phyloP scores from a whole-genome alignment of 257 asterid species.

The Petunia secreta region DNA sequence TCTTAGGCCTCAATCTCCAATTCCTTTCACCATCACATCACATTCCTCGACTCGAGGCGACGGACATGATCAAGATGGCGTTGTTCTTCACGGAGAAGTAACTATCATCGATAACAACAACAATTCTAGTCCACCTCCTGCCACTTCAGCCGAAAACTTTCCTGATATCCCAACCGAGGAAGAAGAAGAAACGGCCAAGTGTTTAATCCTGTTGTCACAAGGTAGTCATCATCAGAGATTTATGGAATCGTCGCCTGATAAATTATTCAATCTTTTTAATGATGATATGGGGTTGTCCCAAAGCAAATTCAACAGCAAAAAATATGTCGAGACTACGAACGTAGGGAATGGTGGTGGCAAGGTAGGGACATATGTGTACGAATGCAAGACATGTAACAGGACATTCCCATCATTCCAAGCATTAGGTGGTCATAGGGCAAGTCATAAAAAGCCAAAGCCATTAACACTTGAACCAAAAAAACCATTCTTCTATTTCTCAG shows the following conservation, averaged over 20 bases:
- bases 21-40: slow-evolving; percentile 40
- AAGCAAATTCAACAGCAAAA: slow-evolving; percentile 47
- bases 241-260: neutral
- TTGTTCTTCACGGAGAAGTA: neutral
- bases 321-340: slow-evolving; percentile 36
- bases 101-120: neutral
- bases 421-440: slow-evolving; percentile 90
- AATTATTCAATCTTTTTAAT: neutral
- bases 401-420: slow-evolving; percentile 89
- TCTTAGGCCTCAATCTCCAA: slow-evolving; percentile 42
- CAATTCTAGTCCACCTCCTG: slow-evolving; percentile 3
- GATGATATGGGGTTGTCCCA: slow-evolving; percentile 14
- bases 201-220: slow-evolving; percentile 77
- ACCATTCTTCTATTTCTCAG: slow-evolving; percentile 23
- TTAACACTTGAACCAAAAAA: slow-evolving; percentile 29
- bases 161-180: slow-evolving; percentile 34
- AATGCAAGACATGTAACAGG: slow-evolving; percentile 78
- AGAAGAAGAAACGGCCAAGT: slow-evolving; percentile 84
- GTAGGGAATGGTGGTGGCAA: slow-evolving; percentile 37
- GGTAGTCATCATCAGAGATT: slow-evolving; percentile 38
- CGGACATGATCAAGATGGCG: slow-evolving; percentile 11
- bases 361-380: slow-evolving; percentile 52
- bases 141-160: slow-evolving; percentile 19
- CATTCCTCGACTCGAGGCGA: slow-evolving; percentile 31
- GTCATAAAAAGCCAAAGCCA: slow-evolving; percentile 51